Percentiles rank a stretch among this genome's conserved stretches.
Evolutionary conservation across 2,329 filamentous ascomycete species (phyloP).

Genomic region (Stemphylium lycopersici): DNA sequence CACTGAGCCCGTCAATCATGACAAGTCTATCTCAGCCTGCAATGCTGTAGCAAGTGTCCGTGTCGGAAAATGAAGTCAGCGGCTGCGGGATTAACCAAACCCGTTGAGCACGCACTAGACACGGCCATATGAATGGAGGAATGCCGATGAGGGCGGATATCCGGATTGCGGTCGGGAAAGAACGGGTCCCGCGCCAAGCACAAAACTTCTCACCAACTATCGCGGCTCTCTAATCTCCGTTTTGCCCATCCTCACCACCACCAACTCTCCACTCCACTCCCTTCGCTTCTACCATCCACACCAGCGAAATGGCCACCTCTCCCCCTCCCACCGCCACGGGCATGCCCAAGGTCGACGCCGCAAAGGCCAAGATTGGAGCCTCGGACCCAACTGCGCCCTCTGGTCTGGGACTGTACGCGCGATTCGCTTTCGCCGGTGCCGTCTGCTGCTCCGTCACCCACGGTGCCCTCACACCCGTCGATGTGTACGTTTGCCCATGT

Average conservation of each 20-base stretch:
- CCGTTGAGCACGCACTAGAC: conserved; percentile 16
- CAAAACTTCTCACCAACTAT: conserved; percentile 26
- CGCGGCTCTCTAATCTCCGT: conserved; percentile 25
- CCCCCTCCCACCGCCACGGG: conserved; percentile 57
- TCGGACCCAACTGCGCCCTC: conserved; percentile 61
- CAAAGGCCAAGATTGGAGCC: conserved; percentile 56
- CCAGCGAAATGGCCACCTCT: conserved; percentile 39
- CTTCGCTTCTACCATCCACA: conserved; percentile 21
- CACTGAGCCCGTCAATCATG: no score
- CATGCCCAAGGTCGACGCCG: conserved; percentile 60
- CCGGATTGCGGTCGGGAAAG: conserved; percentile 22
- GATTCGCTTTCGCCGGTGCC: conserved; percentile 96
- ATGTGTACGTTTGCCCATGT: conserved; percentile 79
- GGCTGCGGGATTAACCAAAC: conserved; percentile 16
- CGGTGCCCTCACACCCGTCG: conserved; percentile 94
- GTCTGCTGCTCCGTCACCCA: conserved; percentile 98
- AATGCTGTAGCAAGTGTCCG: no score
- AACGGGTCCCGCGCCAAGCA: conserved; percentile 21
- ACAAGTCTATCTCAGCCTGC: no score
- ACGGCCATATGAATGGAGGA: conserved; percentile 22
- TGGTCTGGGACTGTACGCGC: conserved; percentile 81
- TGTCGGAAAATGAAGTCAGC: not conserved
- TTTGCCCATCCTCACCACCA: conserved; percentile 24
- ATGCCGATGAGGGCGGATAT: conserved; percentile 11
- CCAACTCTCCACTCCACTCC: conserved; percentile 39